These are phyloP conservation scores for Sphaceloma murrayae DNA, from an alignment of 2,329 filamentous ascomycete species.

Conservation along the genomic window DNA sequence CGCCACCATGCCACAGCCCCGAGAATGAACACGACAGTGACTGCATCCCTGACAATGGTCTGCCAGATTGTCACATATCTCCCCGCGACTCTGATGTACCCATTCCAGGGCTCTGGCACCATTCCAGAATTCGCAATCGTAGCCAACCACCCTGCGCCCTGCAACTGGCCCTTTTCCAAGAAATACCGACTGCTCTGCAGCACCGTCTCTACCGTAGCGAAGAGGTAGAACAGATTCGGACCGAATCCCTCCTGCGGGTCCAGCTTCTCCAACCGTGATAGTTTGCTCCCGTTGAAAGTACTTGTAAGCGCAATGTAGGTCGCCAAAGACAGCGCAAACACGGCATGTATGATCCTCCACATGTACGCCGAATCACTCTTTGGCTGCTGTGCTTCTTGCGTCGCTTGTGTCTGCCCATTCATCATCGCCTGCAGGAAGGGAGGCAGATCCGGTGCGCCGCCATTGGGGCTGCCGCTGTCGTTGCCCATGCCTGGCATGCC, in stretches of 20 bases:
- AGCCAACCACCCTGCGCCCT: conserved; percentile 53
- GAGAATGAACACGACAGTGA: conserved; percentile 67
- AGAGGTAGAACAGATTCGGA: conserved; percentile 65
- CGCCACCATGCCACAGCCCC: conserved; percentile 48
- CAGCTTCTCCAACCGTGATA: conserved; percentile 40
- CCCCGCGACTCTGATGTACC: conserved; percentile 52
- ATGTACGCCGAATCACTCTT: conserved; percentile 41
- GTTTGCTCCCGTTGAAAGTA: conserved; percentile 57
- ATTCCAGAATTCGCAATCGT: conserved; percentile 49
- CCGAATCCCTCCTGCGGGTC: conserved; percentile 33
- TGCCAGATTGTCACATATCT: conserved; percentile 62
- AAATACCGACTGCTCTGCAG: conserved; percentile 64
- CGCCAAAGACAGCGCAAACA: conserved; percentile 60
- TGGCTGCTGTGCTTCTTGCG: conserved; percentile 24
- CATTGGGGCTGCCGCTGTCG: conserved; percentile 25
- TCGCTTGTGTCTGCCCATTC: conserved; percentile 30
- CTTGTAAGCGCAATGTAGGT: conserved; percentile 60
- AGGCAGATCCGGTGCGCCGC: conserved; percentile 34
- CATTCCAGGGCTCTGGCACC: conserved; percentile 54
- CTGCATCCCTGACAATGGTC: conserved; percentile 62
- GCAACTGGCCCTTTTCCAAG: conserved; percentile 51
- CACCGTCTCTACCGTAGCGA: conserved; percentile 65
- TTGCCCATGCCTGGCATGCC: conserved; percentile 31
- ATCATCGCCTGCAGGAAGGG: conserved; percentile 39
- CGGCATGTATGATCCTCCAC: conserved; percentile 65